These are phyloP conservation scores for Aspergillus cejpii DNA, from an alignment of 2,329 filamentous ascomycete species.

Conservation along the genomic window DNA sequence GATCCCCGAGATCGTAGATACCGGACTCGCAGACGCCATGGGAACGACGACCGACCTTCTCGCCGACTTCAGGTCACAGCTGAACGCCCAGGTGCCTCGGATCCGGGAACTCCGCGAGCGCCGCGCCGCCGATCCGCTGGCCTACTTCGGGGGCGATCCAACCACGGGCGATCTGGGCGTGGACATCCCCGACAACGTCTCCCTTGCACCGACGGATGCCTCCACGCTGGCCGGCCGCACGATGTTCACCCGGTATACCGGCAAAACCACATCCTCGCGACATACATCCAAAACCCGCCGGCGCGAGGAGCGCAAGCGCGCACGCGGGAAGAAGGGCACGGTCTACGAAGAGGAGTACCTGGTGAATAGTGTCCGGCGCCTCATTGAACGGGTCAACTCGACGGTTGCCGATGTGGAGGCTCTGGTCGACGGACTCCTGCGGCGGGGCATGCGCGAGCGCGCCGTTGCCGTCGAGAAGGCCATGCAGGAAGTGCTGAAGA, in stretches of 20 bases:
- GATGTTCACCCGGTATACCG: slow-evolving; percentile 85
- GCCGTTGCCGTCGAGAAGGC: slow-evolving; percentile 69
- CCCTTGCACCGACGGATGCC: slow-evolving; percentile 75
- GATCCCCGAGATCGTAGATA: slow-evolving; percentile 64
- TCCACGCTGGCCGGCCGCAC: slow-evolving; percentile 71
- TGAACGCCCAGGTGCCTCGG: slow-evolving; percentile 77
- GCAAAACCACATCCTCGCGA: slow-evolving; percentile 47
- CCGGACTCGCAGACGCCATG: slow-evolving; percentile 71
- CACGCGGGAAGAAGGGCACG: slow-evolving; percentile 88
- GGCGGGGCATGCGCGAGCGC: slow-evolving; percentile 79
- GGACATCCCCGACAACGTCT: slow-evolving; percentile 87
- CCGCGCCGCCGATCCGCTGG: slow-evolving; percentile 75
- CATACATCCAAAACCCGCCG: slow-evolving; percentile 82
- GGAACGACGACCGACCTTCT: slow-evolving; percentile 81
- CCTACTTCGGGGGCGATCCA: slow-evolving; percentile 77
- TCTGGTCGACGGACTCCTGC: slow-evolving; percentile 68
- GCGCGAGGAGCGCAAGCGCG: slow-evolving; percentile 90
- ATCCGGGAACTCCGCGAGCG: slow-evolving; percentile 74
- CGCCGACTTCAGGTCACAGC: slow-evolving; percentile 82
- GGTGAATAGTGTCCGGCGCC: slow-evolving; percentile 73
- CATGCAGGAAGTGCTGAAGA: slow-evolving; percentile 65
- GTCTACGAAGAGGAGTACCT: slow-evolving; percentile 98
- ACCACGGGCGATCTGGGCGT: slow-evolving; percentile 48
- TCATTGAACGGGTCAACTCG: slow-evolving; percentile 74
- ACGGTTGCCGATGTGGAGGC: slow-evolving; percentile 65